These are phyloP conservation scores for Cladophialophora carrionii DNA, from an alignment of 2,329 filamentous ascomycete species.

Conservation along the genomic window DNA sequence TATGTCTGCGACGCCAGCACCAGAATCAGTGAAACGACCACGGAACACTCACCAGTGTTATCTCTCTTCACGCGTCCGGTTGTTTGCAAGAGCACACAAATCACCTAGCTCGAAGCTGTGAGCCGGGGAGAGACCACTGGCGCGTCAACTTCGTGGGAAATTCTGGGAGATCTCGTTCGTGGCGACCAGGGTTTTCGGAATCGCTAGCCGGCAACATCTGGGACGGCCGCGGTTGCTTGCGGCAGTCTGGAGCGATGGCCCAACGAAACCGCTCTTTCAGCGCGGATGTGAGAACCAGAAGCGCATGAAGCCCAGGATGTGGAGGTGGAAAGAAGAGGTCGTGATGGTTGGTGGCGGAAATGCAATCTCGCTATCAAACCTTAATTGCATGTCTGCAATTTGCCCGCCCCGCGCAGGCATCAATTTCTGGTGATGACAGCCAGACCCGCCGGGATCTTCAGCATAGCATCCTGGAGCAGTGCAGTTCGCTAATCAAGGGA, in stretches of 20 bases:
- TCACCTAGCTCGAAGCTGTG: constrained; percentile 25
- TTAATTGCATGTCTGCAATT: constrained; percentile 31
- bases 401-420: constrained; percentile 23
- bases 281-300: constrained; percentile 24
- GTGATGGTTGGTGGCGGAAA: constrained; percentile 25
- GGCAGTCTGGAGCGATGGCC: constrained; percentile 19
- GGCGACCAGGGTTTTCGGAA: constrained; percentile 21
- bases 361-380: constrained; percentile 36
- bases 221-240: neutral
- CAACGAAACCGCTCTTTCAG: constrained; percentile 13
- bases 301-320: neutral
- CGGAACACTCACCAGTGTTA: neutral
- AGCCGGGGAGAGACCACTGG: constrained; percentile 23
- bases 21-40: constrained; percentile 8
- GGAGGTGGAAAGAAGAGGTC: neutral
- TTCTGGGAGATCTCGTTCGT: constrained; percentile 19
- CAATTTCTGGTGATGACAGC: constrained; percentile 31
- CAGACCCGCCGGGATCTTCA: constrained; percentile 20
- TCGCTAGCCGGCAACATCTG: constrained; percentile 1
- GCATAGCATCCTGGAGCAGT: constrained; percentile 1
- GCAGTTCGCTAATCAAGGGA: constrained; percentile 11
- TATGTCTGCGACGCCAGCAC: constrained; percentile 2
- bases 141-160: constrained; percentile 32
- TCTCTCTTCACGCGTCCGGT: constrained; percentile 26
- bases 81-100: constrained; percentile 17